Base-by-base conservation (phyloP, 805 yeast species). In the Candida ovalis region DNA sequence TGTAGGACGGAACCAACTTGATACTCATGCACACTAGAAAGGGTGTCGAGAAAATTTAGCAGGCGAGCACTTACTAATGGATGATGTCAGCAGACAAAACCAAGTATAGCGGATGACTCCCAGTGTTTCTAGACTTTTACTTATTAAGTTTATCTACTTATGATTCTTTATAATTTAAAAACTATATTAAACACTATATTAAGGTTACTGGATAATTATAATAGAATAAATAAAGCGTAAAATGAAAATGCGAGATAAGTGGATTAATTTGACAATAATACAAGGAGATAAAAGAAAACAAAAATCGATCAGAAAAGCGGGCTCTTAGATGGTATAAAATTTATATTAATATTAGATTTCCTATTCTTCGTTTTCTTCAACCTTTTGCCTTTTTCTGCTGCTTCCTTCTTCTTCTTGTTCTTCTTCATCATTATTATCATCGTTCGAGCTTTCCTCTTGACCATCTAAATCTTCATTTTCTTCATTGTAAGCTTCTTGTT, bases 401-500 rank as follows among this genome's bases (percentile, higher is more conserved):
- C 32, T 28, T 23, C 24, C 33, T 24, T 44, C 42, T 38, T 44
- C 56, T 40, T 52, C 61, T 15, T 55, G 62, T 13, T 54, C 52
- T 21, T 50, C 62, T 32, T 30, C 35, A 30, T 30, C 35, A 17
- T 30, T 30, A 19, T 50, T 62, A 30, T 30, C 35, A 30, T 30
- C 35, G 35, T 30, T 30, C n/a, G 35, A 30, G 15, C 35, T 30
- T 8, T 63, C 69, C 42, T 47, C 49, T 40, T 46, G 39, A 44
- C 39, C 37, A 19, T 37, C 24, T 7, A 43, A 25, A 8, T 18
- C 46, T 52, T 60, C 64, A 52, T 60, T 58, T 47, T 63, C 62
- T 38, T 61, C 48, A 40, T 46, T 58, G 46, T 51, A 61, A n/a
- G 50, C 59, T 21, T 52, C 65, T 30, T 58, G 64, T 43, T 59